Conservation (phyloP, 495 filamentous ascomycete species). For the Lepidopterella palustris region DNA sequence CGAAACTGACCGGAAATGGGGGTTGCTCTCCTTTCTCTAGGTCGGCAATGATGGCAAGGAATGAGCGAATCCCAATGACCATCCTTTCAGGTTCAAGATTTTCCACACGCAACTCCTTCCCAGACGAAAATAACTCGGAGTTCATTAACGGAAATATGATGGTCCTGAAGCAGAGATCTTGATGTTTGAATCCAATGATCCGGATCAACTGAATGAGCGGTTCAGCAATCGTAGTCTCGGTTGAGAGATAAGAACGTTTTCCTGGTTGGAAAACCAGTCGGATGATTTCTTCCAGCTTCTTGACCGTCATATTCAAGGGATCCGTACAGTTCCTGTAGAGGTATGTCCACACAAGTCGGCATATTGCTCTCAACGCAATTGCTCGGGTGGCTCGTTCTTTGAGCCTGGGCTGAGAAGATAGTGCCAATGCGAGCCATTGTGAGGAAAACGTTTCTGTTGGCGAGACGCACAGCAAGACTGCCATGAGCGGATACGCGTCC, state of each 20-base stretch:
- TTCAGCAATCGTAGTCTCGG: slow-evolving; percentile 74
- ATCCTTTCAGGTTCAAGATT: slow-evolving; percentile 94
- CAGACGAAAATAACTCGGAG: slow-evolving; percentile 73
- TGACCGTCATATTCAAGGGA: slow-evolving; percentile 55
- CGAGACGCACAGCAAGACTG: slow-evolving; percentile 79
- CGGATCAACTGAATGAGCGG: slow-evolving; percentile 88
- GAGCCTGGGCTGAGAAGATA: slow-evolving; percentile 65
- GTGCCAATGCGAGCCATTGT: slow-evolving; percentile 78
- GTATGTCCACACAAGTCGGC: slow-evolving; percentile 93
- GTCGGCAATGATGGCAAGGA: slow-evolving; percentile 86
- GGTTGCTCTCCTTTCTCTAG: slow-evolving; percentile 82
- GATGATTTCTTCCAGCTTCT: slow-evolving; percentile 82
- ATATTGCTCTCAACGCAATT: slow-evolving; percentile 81
- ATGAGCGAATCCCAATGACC: slow-evolving; percentile 90
- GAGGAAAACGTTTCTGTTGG: slow-evolving; percentile 71
- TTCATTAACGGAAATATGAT: slow-evolving; percentile 95
- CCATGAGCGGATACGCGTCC: slow-evolving; percentile 76
- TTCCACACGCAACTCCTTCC: slow-evolving; percentile 78
- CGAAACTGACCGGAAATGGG: slow-evolving; percentile 58
- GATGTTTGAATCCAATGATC: slow-evolving; percentile 90
- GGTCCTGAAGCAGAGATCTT: slow-evolving; percentile 82
- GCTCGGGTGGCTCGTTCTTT: slow-evolving; percentile 77
- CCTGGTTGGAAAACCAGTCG: slow-evolving; percentile 72
- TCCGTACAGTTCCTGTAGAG: slow-evolving; percentile 73
- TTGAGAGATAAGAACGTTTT: slow-evolving; percentile 69